phyloP scores from a whole-genome alignment of 2,329 filamentous ascomycete species.

The Apiospora aurea region DNA sequence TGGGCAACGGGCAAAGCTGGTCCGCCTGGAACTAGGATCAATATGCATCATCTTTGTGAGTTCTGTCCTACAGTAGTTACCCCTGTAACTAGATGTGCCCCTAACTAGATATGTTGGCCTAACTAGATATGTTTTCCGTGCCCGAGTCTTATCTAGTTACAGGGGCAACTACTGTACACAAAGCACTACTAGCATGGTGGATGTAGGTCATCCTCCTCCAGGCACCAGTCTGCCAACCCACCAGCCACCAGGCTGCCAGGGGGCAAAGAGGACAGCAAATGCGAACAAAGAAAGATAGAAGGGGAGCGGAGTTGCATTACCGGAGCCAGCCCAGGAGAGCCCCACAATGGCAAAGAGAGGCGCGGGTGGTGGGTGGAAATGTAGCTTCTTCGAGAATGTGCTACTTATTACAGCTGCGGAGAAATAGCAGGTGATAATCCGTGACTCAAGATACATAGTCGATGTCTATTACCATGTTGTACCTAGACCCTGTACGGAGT shows the following conservation, averaged over 20 bases:
- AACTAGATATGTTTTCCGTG: no score
- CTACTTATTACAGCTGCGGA: constrained; percentile 3
- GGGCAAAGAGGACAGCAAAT: constrained; percentile 1
- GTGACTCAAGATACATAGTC: not conserved
- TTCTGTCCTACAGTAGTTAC: not conserved
- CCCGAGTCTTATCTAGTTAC: no score
- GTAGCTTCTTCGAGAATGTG: constrained; percentile 24
- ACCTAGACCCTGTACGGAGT: not conserved
- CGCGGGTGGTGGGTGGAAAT: not conserved
- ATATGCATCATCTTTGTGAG: not conserved
- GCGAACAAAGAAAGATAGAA: not conserved
- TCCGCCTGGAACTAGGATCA: constrained; percentile 1
- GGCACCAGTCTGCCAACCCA: not conserved
- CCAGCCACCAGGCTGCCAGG: no score
- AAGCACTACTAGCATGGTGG: not conserved
- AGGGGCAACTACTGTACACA: no score
- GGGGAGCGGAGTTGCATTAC: not conserved
- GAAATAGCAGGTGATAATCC: not conserved
- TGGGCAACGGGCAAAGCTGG: not conserved
- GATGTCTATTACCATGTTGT: not conserved
- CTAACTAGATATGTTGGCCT: no score
- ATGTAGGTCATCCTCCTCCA: not conserved
- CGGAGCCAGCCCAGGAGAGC: constrained; percentile 2
- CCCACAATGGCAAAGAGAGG: constrained; percentile 1
- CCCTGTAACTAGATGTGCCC: no score